These are phyloP conservation scores for Ogataea populi-albae DNA, from an alignment of 805 yeast species.

Conservation along the genomic window DNA sequence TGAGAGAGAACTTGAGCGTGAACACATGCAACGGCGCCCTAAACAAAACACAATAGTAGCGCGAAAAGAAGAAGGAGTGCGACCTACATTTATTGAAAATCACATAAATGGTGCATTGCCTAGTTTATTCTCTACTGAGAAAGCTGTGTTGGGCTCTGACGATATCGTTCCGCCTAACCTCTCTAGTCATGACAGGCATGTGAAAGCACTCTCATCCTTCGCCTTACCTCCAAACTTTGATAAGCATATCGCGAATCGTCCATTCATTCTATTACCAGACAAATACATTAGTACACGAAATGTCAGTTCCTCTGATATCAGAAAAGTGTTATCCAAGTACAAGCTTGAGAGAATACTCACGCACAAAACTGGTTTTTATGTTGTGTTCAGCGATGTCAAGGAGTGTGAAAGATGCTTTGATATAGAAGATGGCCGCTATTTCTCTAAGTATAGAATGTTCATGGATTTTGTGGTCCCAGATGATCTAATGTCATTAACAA, in stretches of 20 bases:
- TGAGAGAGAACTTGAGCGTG: not conserved
- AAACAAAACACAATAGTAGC: too few species aligned
- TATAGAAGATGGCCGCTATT: constrained; percentile 55
- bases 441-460: constrained; percentile 45
- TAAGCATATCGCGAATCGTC: constrained; percentile 51
- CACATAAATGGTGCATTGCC: too few species aligned
- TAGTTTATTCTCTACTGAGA: not conserved
- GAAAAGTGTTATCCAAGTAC: constrained; percentile 54
- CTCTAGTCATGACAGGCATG: constrained; percentile 33
- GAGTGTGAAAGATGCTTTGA: constrained; percentile 62
- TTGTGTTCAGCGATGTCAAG: constrained; percentile 58
- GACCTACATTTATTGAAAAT: too few species aligned
- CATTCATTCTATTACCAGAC: constrained; percentile 54
- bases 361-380: constrained; percentile 64
- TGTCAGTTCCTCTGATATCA: constrained; percentile 55
- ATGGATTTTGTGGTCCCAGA: constrained; percentile 61
- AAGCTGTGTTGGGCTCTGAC: constrained; percentile 9
- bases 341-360: constrained; percentile 64
- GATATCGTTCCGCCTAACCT: constrained; percentile 13
- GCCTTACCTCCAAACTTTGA: constrained; percentile 48
- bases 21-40: not conserved
- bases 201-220: constrained; percentile 24
- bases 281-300: constrained; percentile 46
- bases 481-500: constrained; percentile 29
- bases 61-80: too few species aligned